Evolutionary conservation across 805 yeast genomes (phyloP).

Genomic region (Candida odintsovae): DNA sequence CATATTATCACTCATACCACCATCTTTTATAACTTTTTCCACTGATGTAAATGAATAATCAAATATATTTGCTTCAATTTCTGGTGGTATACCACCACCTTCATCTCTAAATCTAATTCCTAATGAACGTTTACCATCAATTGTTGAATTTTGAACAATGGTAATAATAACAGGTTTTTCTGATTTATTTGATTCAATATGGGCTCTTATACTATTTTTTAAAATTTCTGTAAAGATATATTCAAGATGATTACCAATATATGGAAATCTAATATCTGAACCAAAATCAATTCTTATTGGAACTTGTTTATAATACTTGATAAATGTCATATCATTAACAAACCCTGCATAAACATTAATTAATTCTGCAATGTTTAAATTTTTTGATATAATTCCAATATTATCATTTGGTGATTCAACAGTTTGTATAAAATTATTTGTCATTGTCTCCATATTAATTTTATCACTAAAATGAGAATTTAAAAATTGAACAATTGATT

Average conservation of each 20-base stretch:
- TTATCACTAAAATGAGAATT: conserved; percentile 77
- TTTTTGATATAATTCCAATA: conserved; percentile 63
- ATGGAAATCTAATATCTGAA: conserved; percentile 62
- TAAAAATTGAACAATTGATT: conserved; percentile 54
- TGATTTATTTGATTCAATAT: conserved; percentile 54
- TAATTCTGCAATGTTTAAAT: conserved; percentile 57
- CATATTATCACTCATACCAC: conserved; percentile 44
- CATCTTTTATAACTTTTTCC: conserved; percentile 47
- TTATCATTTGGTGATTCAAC: conserved; percentile 43
- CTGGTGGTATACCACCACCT: conserved; percentile 84
- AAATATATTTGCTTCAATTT: conserved; percentile 60
- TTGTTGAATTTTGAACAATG: conserved; percentile 28
- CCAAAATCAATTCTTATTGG: conserved; percentile 52
- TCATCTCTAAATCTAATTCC: conserved; percentile 77
- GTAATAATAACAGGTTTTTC: conserved; percentile 41
- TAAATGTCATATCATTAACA: conserved; percentile 76
- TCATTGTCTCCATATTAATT: conserved; percentile 78
- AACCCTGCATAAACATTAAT: conserved; percentile 61
- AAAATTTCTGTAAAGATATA: conserved; percentile 81
- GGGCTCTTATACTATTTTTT: conserved; percentile 85
- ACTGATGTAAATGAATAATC: conserved; percentile 86
- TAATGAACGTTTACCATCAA: conserved; percentile 29
- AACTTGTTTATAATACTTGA: conserved; percentile 78
- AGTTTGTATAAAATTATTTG: conserved; percentile 76
- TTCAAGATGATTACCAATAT: conserved; percentile 82